Conservation (phyloP, 2,329 filamentous ascomycete genomes). For the Apiospora kogelbergensis region DNA sequence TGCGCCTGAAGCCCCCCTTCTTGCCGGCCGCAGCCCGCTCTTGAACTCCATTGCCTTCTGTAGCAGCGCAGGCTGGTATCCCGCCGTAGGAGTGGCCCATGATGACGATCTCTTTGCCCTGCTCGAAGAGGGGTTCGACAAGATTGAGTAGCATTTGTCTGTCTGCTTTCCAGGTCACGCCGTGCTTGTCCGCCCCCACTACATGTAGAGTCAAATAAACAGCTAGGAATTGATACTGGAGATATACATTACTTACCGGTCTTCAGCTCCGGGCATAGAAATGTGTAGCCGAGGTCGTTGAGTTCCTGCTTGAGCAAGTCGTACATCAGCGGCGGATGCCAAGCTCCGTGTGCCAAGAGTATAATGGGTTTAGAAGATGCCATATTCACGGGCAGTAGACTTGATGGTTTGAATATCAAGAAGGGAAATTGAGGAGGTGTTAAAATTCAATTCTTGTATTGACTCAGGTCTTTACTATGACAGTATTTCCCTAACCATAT, state of each 20-base stretch:
- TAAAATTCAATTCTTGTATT: no score
- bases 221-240: neutral
- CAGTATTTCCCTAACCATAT: neutral
- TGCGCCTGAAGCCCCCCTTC: conserved; percentile 14
- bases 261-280: conserved; percentile 9
- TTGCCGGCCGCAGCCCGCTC: conserved; percentile 15
- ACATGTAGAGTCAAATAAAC: neutral
- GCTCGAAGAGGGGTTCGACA: conserved; percentile 17
- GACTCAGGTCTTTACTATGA: no score
- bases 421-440: neutral
- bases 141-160: conserved; percentile 5
- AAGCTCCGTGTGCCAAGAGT: conserved; percentile 4
- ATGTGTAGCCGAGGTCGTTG: neutral
- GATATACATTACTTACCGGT: neutral
- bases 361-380: conserved; percentile 10
- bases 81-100: conserved; percentile 24
- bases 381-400: neutral
- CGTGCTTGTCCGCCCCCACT: conserved; percentile 9
- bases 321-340: conserved; percentile 6
- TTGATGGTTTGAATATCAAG: neutral
- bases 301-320: neutral
- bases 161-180: neutral
- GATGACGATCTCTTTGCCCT: conserved; percentile 17
- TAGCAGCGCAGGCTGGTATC: conserved; percentile 16
- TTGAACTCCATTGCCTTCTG: conserved; percentile 14